A percentile compares a stretch with the other conserved stretches of the same genome.
phyloP scores from a whole-genome alignment of 352 stramenopile genomes.

The Pythium volutum region DNA sequence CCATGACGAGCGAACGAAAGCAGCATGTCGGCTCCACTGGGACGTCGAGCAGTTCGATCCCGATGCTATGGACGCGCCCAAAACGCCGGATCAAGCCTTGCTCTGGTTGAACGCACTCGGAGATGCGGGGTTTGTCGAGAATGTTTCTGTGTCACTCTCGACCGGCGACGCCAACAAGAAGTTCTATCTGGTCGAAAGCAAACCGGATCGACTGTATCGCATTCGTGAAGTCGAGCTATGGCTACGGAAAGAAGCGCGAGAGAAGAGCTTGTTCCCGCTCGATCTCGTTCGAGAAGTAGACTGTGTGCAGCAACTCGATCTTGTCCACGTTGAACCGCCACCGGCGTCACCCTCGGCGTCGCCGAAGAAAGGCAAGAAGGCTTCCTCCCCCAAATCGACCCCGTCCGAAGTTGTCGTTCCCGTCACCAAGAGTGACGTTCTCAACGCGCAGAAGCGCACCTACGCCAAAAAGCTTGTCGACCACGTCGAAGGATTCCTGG shows the following conservation, averaged over 20 bases:
- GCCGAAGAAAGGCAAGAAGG: constrained; percentile 17
- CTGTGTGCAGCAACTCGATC: constrained; percentile 31
- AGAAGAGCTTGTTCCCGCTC: constrained; percentile 54
- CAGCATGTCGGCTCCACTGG: constrained; percentile 37
- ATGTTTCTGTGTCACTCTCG: constrained; percentile 31
- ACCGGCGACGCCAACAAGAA: constrained; percentile 29
- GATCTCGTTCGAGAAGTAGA: constrained; percentile 67
- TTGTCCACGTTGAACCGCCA: not conserved
- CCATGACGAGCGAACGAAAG: constrained; percentile 22
- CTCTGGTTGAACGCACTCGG: constrained; percentile 59
- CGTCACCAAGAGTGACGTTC: constrained; percentile 3
- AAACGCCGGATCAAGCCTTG: constrained; percentile 26
- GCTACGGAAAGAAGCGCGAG: constrained; percentile 28
- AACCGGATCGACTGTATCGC: constrained; percentile 45
- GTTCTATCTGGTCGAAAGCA: constrained; percentile 44
- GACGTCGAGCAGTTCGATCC: constrained; percentile 31
- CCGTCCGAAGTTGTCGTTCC: not conserved
- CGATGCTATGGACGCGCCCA: constrained; percentile 50
- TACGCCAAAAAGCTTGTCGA: constrained; percentile 62
- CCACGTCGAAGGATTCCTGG: constrained; percentile 54
- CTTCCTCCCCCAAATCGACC: not conserved
- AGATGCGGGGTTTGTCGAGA: constrained; percentile 60
- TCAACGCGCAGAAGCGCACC: constrained; percentile 12
- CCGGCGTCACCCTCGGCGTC: constrained; percentile 2
- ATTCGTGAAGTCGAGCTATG: constrained; percentile 55